Percentiles rank a stretch among this genome's conserved stretches.
Conservation (phyloP, 2,329 filamentous ascomycete species). For the Aspergillus ustus region DNA sequence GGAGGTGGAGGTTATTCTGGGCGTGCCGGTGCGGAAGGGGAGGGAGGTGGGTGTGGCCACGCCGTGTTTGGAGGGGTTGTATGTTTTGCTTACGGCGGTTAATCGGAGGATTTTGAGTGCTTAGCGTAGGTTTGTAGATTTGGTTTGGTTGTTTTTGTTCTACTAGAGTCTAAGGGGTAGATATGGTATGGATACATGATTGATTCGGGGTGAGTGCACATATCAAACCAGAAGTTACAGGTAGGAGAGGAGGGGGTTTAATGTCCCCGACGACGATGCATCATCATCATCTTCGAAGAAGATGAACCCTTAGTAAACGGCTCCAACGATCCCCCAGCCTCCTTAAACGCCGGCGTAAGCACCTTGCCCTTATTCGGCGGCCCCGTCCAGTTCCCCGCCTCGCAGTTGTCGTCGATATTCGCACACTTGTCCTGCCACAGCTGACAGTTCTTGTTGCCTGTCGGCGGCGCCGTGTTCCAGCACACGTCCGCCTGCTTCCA, state of each 20-base stretch:
- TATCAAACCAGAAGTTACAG: too few species aligned
- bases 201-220: too few species aligned
- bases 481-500: constrained; percentile 65
- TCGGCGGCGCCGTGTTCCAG: constrained; percentile 62
- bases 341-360: constrained; percentile 34
- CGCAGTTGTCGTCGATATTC: constrained; percentile 48
- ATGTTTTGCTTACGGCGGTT: constrained; percentile 37
- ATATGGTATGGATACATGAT: too few species aligned
- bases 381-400: constrained; percentile 46
- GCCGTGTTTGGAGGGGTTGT: constrained; percentile 46
- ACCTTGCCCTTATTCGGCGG: constrained; percentile 50
- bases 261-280: not conserved
- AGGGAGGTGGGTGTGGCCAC: constrained; percentile 45
- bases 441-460: constrained; percentile 63
- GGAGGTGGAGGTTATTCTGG: constrained; percentile 55
- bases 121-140: too few species aligned
- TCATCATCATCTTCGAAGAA: not conserved
- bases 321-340: not conserved
- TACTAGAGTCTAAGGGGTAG: too few species aligned
- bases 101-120: constrained; percentile 24
- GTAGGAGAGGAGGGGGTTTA: not conserved
- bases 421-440: constrained; percentile 68
- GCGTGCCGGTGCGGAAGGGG: constrained; percentile 46
- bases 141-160: too few species aligned
- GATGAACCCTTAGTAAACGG: constrained; percentile 2